phyloP scores from a whole-genome alignment of 257 asterid species.

The Eucommia ulmoides region DNA sequence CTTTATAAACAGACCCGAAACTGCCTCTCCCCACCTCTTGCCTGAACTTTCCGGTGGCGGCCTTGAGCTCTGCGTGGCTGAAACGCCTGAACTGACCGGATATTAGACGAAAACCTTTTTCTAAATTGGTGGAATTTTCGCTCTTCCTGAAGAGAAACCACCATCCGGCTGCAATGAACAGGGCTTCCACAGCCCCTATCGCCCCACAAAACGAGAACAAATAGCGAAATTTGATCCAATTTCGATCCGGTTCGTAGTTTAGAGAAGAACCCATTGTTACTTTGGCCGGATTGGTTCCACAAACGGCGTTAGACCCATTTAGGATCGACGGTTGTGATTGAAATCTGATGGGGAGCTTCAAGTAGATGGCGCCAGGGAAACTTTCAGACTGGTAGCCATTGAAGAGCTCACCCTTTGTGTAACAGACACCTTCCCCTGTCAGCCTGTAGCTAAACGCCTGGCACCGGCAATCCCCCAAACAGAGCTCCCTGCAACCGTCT shows the following conservation, averaged over 20 bases:
- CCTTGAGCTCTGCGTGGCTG: constrained; percentile 19
- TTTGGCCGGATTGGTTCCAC: constrained; percentile 3
- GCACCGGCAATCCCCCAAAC: constrained; percentile 29
- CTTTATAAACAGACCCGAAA: constrained; percentile 22
- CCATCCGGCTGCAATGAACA: constrained; percentile 20
- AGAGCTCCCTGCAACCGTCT: constrained; percentile 25
- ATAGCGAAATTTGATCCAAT: constrained; percentile 25
- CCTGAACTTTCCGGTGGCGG: constrained; percentile 20
- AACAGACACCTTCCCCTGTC: constrained; percentile 37
- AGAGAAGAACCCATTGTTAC: constrained; percentile 9
- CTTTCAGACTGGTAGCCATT: constrained; percentile 43
- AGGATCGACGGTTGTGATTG: constrained; percentile 12
- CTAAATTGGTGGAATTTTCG: constrained; percentile 16
- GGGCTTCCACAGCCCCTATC: constrained; percentile 16
- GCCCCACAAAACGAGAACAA: constrained; percentile 13
- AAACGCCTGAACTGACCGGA: constrained; percentile 21
- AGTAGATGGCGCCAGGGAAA: constrained; percentile 34
- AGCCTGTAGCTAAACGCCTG: constrained; percentile 39
- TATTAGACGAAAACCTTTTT: constrained; percentile 18
- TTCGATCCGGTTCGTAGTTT: constrained; percentile 8
- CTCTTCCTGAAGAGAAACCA: constrained; percentile 16
- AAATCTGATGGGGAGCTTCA: constrained; percentile 34
- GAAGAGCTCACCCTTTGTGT: constrained; percentile 33
- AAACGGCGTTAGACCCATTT: constrained; percentile 1
- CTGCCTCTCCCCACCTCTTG: constrained; percentile 28